Conservation (phyloP, 2,329 filamentous ascomycete species). For the Diaporthe citrichinensis region DNA sequence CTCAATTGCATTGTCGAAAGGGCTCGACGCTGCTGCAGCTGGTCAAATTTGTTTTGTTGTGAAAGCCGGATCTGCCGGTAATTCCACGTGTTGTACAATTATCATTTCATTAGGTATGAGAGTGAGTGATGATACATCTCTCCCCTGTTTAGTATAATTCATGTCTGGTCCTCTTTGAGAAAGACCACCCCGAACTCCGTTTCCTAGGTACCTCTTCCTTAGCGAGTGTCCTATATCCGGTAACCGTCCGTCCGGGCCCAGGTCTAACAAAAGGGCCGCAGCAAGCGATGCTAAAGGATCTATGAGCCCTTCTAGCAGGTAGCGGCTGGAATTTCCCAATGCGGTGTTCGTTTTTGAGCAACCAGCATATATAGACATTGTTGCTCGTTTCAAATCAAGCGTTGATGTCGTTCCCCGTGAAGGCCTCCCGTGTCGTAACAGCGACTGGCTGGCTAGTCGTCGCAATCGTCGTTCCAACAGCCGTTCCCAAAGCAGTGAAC, state of each 20-base stretch:
- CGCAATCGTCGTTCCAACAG: slow-evolving; percentile 4
- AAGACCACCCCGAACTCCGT: slow-evolving; percentile 8
- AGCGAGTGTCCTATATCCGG: slow-evolving; percentile 37
- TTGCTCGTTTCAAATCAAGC: slow-evolving; percentile 1
- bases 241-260: slow-evolving; percentile 17
- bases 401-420: not conserved
- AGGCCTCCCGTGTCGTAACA: not conserved
- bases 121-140: slow-evolving; percentile 34
- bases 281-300: slow-evolving; percentile 9
- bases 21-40: not conserved
- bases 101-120: slow-evolving; percentile 40
- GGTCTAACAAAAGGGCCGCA: slow-evolving; percentile 3
- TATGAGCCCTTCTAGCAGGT: slow-evolving; percentile 15
- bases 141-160: slow-evolving; percentile 25
- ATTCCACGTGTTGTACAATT: slow-evolving; percentile 34
- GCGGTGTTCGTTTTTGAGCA: not conserved
- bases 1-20: not conserved
- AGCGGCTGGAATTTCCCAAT: slow-evolving; percentile 4
- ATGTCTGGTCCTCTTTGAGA: slow-evolving; percentile 19
- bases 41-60: not conserved
- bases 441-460: slow-evolving; percentile 9
- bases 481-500: slow-evolving; percentile 12
- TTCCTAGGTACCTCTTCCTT: slow-evolving; percentile 32
- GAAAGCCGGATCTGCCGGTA: not conserved
- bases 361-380: slow-evolving; percentile 25